These are phyloP conservation scores for Macrotyloma uniflorum DNA, from an alignment of 306 rosid genomes.

Conservation along the genomic window DNA sequence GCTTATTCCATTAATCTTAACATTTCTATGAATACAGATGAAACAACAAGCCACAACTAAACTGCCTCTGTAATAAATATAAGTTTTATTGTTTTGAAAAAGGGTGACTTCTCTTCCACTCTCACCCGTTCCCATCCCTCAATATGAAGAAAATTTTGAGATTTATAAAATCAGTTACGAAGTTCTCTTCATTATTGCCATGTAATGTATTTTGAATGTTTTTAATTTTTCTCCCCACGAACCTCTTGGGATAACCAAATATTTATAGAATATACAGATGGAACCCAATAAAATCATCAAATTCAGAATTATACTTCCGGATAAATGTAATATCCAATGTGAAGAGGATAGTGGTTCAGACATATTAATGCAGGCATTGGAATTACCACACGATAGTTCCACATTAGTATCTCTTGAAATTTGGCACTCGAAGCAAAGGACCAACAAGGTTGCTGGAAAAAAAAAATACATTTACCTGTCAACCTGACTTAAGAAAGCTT, in stretches of 20 bases:
- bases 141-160: no score
- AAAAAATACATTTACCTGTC: constrained; percentile 61
- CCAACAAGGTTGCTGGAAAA: not conserved
- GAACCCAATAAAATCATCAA: no score
- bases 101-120: not conserved
- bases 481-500: constrained; percentile 69
- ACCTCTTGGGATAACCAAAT: no score
- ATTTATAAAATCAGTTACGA: no score
- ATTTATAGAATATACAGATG: not conserved
- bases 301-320: no score
- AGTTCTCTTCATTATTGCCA: no score
- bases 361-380: not conserved
- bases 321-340: not conserved
- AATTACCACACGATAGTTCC: not conserved
- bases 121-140: no score
- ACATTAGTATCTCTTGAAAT: not conserved
- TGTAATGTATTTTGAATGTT: no score
- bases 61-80: not conserved
- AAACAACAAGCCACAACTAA: not conserved
- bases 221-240: no score
- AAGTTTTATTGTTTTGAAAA: not conserved
- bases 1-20: not conserved
- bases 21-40: not conserved
- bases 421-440: not conserved
- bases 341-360: constrained; percentile 2